Conservation (phyloP, 768 basidiomycete genomes). For the Kwoniella botswanensis region DNA sequence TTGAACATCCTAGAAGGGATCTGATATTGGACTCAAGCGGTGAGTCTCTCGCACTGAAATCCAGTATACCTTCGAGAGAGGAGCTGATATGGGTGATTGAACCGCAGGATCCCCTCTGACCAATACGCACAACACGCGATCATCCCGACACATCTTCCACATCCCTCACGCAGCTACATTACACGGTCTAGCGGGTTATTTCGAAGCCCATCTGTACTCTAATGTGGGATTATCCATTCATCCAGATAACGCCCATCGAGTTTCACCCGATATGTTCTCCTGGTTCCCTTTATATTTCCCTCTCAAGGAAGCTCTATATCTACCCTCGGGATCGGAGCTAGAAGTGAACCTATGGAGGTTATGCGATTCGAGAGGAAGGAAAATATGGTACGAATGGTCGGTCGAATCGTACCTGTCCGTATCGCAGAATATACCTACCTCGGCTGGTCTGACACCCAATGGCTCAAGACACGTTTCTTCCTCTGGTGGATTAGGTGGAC, state of each 20-base stretch:
- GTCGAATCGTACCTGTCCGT: constrained; percentile 87
- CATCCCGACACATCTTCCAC: constrained; percentile 81
- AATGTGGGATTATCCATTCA: constrained; percentile 91
- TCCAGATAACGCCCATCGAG: constrained; percentile 79
- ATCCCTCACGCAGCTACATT: constrained; percentile 93
- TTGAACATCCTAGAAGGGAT: constrained; percentile 88
- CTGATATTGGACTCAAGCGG: constrained; percentile 74
- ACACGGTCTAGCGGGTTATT: constrained; percentile 95
- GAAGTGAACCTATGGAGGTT: constrained; percentile 93
- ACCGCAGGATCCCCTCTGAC: constrained; percentile 78
- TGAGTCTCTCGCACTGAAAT: constrained; percentile 48
- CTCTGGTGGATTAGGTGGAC: constrained; percentile 29
- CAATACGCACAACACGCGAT: constrained; percentile 94
- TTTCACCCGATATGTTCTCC: constrained; percentile 96
- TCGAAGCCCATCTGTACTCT: constrained; percentile 91
- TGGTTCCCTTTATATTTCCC: constrained; percentile 99
- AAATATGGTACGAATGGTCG: constrained; percentile 98
- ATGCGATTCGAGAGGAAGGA: constrained; percentile 74
- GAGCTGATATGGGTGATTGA: neutral
- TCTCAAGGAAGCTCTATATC: constrained; percentile 87
- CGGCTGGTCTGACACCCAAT: constrained; percentile 17
- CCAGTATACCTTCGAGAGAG: neutral
- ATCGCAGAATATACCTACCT: constrained; percentile 12
- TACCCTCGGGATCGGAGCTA: constrained; percentile 89
- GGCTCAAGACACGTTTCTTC: constrained; percentile 19